Base-by-base conservation (phyloP, 176 grass and related monocot species). In the Oryza glumipatula region DNA sequence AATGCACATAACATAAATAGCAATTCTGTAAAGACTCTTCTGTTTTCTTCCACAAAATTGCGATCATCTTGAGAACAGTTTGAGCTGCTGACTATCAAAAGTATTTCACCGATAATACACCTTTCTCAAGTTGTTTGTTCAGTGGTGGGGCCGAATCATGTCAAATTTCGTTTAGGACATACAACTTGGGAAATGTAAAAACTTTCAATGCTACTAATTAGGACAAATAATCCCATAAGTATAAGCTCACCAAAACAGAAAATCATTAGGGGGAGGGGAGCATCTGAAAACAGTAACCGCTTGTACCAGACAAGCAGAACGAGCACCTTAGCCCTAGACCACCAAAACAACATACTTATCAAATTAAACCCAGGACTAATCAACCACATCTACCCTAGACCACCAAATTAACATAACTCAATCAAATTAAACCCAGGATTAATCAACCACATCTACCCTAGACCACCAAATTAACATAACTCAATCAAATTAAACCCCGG, bases 141-240 rank as follows among this genome's bases (percentile, higher is more conserved):
- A 8, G 60, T 58, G 43, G 32, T 10, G 46, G 15, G 68, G 4
- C 5, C 78, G 13, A 77, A 48, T 36, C 36, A 66, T 74, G 24
- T 61, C 23, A 74, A 79, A 60, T 33, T 58, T 83, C 5, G 68
- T 36, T 56, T 9, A 67, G 44, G 17, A 73, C 41, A 16, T 51
- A 54, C 12, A 77, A 22, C 0, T 24, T 79, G 1, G 16, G 65
- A n/a, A 74, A 68, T 24, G 6, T 39, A 65, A 5, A 84, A 61
- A 23, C 6, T 13, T 16, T 24, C 44, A 47, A 47, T 33, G 19
- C 28, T 38, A 79, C 19, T n/a, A 10, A 48, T 26, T n/a, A 65
- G 21, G 43, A 1, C 3, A 72, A 35, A 80, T 17, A 73, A 13
- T 14, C 11, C 1, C 28, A 15, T 43, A 73, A 9, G 9, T 21